These are phyloP conservation scores for Eimeria zaria DNA, from an alignment of 169 alveolate genomes.

Conservation along the genomic window DNA sequence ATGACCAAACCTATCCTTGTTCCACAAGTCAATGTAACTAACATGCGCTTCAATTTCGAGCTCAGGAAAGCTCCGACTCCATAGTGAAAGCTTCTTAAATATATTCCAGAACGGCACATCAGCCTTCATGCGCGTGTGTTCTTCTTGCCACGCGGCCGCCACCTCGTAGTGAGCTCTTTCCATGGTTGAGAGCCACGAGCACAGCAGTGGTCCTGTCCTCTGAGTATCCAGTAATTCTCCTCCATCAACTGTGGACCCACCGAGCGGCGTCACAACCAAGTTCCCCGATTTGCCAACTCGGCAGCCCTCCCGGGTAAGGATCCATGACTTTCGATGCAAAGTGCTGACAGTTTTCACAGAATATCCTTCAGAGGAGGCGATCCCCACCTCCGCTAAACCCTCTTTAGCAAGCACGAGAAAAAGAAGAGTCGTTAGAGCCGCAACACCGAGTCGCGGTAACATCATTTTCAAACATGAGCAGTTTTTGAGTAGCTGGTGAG, in stretches of 20 bases:
- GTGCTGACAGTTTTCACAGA: background rate
- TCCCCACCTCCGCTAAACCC: background rate
- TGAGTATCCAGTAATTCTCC: constrained; percentile 38
- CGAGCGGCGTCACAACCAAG: constrained; percentile 33
- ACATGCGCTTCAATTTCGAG: background rate
- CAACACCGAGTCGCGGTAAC: background rate
- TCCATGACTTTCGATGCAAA: constrained; percentile 20
- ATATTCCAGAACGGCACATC: constrained; percentile 12
- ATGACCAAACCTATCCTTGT: constrained; percentile 73
- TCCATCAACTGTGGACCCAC: constrained; percentile 42
- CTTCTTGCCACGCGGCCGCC: constrained; percentile 26
- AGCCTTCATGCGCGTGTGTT: constrained; percentile 7
- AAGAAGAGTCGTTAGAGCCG: background rate
- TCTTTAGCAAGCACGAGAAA: background rate
- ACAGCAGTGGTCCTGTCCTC: constrained; percentile 49
- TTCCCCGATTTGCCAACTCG: constrained; percentile 38
- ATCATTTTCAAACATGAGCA: background rate
- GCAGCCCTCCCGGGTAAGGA: constrained; percentile 27
- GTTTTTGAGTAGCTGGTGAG: background rate
- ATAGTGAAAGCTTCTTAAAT: background rate
- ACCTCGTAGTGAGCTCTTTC: constrained; percentile 24
- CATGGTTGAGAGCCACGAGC: constrained; percentile 57
- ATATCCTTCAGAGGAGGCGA: constrained; percentile 5
- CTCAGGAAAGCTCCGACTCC: constrained; percentile 31
- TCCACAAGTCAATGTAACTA: constrained; percentile 47